These are phyloP conservation scores for Austroboletus eburneus DNA, from an alignment of 768 basidiomycete genomes.

Conservation along the genomic window DNA sequence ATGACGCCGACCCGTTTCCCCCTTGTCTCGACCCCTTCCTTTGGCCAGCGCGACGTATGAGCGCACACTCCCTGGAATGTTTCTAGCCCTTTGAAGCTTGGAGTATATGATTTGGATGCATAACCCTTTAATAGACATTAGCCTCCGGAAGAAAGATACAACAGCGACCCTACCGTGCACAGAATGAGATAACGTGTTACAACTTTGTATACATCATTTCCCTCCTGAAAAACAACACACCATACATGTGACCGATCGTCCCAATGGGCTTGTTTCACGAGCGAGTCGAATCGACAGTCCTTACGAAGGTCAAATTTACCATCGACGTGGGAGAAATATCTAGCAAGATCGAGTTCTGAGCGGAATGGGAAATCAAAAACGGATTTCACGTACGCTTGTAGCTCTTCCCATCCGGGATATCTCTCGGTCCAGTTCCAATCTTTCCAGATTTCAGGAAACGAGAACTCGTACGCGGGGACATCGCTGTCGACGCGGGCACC, in stretches of 20 bases:
- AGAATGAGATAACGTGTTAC: not conserved
- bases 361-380: no score
- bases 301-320: conserved; percentile 2
- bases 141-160: not conserved
- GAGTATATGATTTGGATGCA: not conserved
- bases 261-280: not conserved
- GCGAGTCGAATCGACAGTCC: conserved; percentile 3
- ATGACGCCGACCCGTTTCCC: not conserved
- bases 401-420: conserved; percentile 1
- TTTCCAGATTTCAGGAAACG: not conserved
- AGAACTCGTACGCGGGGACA: no score
- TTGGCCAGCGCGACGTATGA: conserved; percentile 1
- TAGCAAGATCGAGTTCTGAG: not conserved
- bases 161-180: not conserved
- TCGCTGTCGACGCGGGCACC: no score
- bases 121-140: not conserved
- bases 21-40: conserved; percentile 2
- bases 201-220: not conserved
- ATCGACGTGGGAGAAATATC: conserved; percentile 3
- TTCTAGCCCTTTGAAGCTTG: not conserved
- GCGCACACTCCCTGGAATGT: not conserved
- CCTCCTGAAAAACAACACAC: not conserved
- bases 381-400: not conserved
- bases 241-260: not conserved
- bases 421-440: not conserved